phyloP scores from a whole-genome alignment of 2,329 filamentous ascomycete species.

The Epichloe gansuensis region DNA sequence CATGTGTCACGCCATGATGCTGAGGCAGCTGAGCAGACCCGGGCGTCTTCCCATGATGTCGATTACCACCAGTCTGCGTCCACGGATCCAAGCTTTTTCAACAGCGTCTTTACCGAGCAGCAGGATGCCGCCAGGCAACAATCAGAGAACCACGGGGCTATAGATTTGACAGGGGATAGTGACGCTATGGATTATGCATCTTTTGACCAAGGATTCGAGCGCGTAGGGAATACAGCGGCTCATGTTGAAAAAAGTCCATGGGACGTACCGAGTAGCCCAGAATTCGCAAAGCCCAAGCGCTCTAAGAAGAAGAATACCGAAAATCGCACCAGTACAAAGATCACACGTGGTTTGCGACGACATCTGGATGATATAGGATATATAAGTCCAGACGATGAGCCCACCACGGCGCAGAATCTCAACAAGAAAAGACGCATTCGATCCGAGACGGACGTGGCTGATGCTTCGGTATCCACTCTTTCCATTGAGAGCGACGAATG shows the following conservation, averaged over 20 bases:
- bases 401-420: background rate
- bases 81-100: conserved; percentile 36
- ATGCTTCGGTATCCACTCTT: conserved; percentile 6
- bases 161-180: background rate
- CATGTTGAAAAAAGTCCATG: conserved; percentile 21
- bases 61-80: conserved; percentile 23
- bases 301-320: background rate
- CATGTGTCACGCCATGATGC: background rate
- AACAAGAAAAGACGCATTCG: background rate
- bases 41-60: conserved; percentile 8
- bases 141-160: background rate
- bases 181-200: conserved; percentile 1
- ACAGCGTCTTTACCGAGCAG: conserved; percentile 34
- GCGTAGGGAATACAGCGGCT: background rate
- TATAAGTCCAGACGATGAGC: conserved; percentile 8
- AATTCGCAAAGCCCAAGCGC: conserved; percentile 6
- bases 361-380: conserved; percentile 10
- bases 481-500: conserved; percentile 16
- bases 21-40: background rate
- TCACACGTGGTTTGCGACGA: conserved; percentile 9
- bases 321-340: conserved; percentile 6
- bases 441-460: conserved; percentile 2
- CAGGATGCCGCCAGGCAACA: conserved; percentile 18
- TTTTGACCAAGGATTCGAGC: conserved; percentile 7
- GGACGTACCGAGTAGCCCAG: conserved; percentile 33